phyloP scores from a whole-genome alignment of 2,329 filamentous ascomycete species.

The Apiospora kogelbergensis region DNA sequence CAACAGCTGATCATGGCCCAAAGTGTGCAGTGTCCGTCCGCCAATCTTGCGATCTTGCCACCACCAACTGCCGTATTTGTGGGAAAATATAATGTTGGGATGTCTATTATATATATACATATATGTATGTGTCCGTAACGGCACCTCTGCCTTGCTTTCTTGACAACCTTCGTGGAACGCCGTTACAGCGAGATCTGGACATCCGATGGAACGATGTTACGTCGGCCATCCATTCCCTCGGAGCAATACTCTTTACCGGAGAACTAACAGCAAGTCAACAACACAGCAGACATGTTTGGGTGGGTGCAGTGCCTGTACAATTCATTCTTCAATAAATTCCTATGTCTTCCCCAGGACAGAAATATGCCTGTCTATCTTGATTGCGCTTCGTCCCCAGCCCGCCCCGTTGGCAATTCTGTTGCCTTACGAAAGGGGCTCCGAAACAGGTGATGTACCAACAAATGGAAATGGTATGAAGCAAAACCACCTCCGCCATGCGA shows the following conservation, averaged over 20 bases:
- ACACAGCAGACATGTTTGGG: neutral
- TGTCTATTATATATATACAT: neutral
- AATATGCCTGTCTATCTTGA: neutral
- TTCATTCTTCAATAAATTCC: neutral
- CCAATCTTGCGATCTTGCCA: neutral
- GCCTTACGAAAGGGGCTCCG: neutral
- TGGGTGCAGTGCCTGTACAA: neutral
- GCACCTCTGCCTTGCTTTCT: neutral
- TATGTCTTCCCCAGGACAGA: neutral
- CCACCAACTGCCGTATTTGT: neutral
- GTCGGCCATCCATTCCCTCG: neutral
- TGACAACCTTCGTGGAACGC: neutral
- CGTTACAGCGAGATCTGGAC: too few relatives aligned
- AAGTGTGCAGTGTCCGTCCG: neutral
- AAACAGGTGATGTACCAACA: neutral
- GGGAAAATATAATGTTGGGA: neutral
- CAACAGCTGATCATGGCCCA: neutral
- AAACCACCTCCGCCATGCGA: neutral
- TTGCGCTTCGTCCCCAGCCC: neutral
- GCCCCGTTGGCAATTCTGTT: neutral
- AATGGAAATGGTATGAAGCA: neutral
- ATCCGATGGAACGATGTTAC: too few relatives aligned
- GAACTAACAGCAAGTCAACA: neutral
- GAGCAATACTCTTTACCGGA: too few relatives aligned
- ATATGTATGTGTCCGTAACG: neutral